These are phyloP conservation scores for Saccharum spontaneum DNA, from an alignment of 176 grass and related monocot species.

Conservation along the genomic window DNA sequence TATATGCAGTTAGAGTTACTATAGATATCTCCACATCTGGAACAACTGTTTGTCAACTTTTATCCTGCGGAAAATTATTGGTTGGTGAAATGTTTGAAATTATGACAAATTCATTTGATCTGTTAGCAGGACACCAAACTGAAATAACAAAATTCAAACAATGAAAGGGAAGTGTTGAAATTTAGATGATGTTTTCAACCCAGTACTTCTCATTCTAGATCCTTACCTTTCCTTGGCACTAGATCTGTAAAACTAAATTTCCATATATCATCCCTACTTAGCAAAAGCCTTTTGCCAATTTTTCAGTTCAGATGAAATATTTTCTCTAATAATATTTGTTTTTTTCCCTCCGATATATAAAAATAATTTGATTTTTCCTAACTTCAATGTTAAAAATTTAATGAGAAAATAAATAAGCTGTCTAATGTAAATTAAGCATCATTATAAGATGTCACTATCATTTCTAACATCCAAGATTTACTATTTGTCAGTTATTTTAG, in stretches of 20 bases:
- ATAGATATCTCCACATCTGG: not conserved
- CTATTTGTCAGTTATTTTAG: not conserved
- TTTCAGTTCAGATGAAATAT: not conserved
- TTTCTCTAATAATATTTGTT: not conserved
- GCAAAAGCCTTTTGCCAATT: not conserved
- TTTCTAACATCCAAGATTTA: not conserved
- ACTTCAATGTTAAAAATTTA: not conserved
- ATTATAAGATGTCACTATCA: not conserved
- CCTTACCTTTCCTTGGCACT: not conserved
- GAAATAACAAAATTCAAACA: not conserved
- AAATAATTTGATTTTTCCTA: not conserved
- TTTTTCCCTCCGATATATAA: not conserved
- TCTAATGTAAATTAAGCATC: not conserved
- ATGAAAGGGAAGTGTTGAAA: not conserved
- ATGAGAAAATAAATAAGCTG: not conserved
- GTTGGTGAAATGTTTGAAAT: not conserved
- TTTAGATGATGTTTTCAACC: not conserved
- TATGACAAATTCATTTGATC: constrained; percentile 4
- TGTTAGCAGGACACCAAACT: not conserved
- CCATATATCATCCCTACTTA: not conserved
- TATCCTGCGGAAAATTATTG: no score
- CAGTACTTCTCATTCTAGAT: not conserved
- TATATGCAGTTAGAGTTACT: not conserved
- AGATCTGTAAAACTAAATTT: not conserved
- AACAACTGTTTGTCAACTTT: not conserved